phyloP scores from a whole-genome alignment of 1,284 basidiomycete genomes.

The Cryptococcus sp. region DNA sequence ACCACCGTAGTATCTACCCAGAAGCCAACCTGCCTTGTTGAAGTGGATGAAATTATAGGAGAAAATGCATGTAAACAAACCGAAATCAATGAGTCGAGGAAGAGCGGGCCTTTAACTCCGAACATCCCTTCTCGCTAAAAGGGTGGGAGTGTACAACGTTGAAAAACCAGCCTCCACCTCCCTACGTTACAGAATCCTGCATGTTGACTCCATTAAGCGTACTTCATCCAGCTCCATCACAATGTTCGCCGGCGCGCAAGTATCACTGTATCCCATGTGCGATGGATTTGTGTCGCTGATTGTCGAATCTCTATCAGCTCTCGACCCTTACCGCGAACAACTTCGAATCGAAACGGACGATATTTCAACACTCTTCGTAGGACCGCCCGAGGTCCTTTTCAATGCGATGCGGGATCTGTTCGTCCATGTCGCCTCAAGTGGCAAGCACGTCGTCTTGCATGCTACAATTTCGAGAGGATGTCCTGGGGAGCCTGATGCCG shows the following conservation, averaged over 20 bases:
- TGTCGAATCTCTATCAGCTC: conserved; percentile 6
- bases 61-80: no score
- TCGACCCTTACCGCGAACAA: conserved; percentile 10
- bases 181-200: no score
- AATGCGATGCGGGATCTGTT: conserved; percentile 12
- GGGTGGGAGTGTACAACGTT: no score
- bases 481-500: conserved; percentile 10
- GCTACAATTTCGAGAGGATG: conserved; percentile 13
- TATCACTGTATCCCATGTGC: conserved; percentile 14
- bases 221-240: neutral
- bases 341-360: conserved; percentile 14
- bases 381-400: conserved; percentile 11
- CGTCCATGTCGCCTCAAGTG: conserved; percentile 4
- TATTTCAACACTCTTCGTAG: conserved; percentile 13
- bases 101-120: no score
- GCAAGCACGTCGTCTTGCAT: conserved; percentile 10
- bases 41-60: no score
- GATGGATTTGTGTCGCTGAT: conserved; percentile 12
- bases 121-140: no score
- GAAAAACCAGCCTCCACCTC: no score
- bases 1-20: no score
- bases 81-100: no score
- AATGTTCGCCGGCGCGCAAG: conserved; percentile 13
- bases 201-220: no score
- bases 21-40: no score